Evolutionary conservation across 2,329 filamentous ascomycete species (phyloP), one percentile per base, ranked within the genome.

Genomic region (Trichoderma pleuroti): DNA sequence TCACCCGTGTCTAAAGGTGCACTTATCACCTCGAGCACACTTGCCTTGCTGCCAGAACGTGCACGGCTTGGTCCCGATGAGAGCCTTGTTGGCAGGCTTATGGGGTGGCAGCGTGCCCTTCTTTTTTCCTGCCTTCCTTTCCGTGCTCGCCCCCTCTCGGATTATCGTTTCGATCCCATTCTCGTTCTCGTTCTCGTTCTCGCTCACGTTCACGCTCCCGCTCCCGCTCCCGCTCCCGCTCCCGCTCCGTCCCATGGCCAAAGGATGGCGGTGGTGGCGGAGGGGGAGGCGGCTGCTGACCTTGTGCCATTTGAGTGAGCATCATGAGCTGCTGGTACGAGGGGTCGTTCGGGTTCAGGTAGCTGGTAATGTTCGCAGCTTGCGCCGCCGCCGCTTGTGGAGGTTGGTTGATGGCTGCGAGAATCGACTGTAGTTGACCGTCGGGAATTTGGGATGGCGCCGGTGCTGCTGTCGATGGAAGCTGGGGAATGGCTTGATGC

Each of bases 1-100:
- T 66, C 24, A 82, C 63, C 92, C 90, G 76, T 93, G 91, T 70
- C 91, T 86, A 79, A 91, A 93, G 2, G 91, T 93, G 81, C 91
- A 93, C 76, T 89, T 89, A 42, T 91, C 90, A 26, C 91, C 91
- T 77, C 92, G 90, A 8, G 87, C 88, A 80, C 91, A 93, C 77
- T 90, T 90, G 16, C 91, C 91, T 77, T 91, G 87, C 71, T 87
- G 85, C 84, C 85, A 93, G 78, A 92, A 93, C 24, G 86, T 86
- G 78, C 91, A 93, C 6, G 90, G 85, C 76, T 91, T 89, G 56
- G 90, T 91, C 69, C 89, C 88, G 62, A 89, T 88, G 16, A 89
- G 82, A 16, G 86, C 84, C 71, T 84, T 86, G 75, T 91, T 88
- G 72, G 79, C 81, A 21, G 82, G 81, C 70, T 83, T 81, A 71